Conservation (phyloP, 1,284 basidiomycete genomes). For the Marasmius fiardii region DNA sequence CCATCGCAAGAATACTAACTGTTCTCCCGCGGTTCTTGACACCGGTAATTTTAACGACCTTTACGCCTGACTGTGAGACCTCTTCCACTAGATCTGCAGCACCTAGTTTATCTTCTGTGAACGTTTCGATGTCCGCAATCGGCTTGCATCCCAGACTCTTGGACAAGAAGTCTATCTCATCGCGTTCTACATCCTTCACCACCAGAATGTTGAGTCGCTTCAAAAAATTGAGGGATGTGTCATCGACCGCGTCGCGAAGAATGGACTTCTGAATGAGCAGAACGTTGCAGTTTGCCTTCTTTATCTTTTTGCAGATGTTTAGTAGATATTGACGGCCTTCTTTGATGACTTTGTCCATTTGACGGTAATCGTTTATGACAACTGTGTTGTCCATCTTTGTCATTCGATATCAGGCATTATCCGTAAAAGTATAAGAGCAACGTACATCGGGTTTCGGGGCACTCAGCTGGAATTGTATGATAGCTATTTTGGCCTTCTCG, state of each 20-base stretch:
- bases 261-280: constrained; percentile 99
- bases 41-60: constrained; percentile 93
- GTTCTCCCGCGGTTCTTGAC: constrained; percentile 96
- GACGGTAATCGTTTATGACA: constrained; percentile 98
- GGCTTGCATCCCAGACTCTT: constrained; percentile 96
- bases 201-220: constrained; percentile 97
- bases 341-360: constrained; percentile 99
- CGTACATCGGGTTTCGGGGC: constrained; percentile 97
- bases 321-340: constrained; percentile 98
- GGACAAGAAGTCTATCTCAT: constrained; percentile 97
- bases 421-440: constrained; percentile 12
- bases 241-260: constrained; percentile 97
- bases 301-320: constrained; percentile 99
- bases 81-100: constrained; percentile 97
- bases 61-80: constrained; percentile 79
- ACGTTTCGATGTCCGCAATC: constrained; percentile 95
- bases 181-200: constrained; percentile 97
- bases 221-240: constrained; percentile 97
- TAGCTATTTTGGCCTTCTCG: constrained; percentile 98
- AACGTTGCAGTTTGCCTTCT: constrained; percentile 99
- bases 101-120: constrained; percentile 98
- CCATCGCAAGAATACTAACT: constrained; percentile 94
- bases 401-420: constrained; percentile 1
- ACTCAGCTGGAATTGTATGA: constrained; percentile 98
- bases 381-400: constrained; percentile 99